These are phyloP conservation scores for Parietichytrium sp. DNA, from an alignment of 108 stramenopile species.

Conservation along the genomic window DNA sequence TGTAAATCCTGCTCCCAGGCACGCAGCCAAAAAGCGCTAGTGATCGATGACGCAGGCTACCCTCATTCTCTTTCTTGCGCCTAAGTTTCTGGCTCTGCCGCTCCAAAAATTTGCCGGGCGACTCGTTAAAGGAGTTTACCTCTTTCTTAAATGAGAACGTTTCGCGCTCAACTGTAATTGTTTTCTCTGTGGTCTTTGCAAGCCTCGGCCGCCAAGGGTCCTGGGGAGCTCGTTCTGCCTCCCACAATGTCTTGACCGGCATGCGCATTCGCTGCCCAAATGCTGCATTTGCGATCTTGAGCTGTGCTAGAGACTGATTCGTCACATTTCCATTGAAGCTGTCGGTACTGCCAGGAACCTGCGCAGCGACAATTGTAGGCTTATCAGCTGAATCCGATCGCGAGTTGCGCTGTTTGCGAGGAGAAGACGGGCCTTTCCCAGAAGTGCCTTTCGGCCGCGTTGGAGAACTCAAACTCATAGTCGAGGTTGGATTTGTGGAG, in stretches of 20 bases:
- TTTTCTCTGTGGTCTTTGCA: background rate
- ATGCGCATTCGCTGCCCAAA: background rate
- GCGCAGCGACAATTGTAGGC: no score
- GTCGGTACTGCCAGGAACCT: no score
- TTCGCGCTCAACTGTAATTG: background rate
- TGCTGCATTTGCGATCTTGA: background rate
- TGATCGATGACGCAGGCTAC: no score
- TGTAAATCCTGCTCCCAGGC: background rate
- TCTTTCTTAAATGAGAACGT: background rate
- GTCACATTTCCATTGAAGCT: no score
- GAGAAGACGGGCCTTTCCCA: no score
- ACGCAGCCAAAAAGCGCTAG: conserved; percentile 16
- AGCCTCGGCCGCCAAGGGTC: conserved; percentile 12
- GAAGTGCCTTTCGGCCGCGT: no score
- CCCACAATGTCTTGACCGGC: conserved; percentile 12
- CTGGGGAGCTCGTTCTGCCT: background rate
- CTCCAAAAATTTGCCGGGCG: background rate
- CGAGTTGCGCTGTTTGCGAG: no score
- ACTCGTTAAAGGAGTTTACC: no score
- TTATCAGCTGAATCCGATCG: no score
- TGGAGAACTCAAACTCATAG: no score
- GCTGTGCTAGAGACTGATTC: background rate
- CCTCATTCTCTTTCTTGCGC: background rate
- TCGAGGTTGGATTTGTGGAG: no score
- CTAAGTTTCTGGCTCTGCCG: background rate